phyloP scores from a whole-genome alignment of 768 basidiomycete species.

The Russula compacta region DNA sequence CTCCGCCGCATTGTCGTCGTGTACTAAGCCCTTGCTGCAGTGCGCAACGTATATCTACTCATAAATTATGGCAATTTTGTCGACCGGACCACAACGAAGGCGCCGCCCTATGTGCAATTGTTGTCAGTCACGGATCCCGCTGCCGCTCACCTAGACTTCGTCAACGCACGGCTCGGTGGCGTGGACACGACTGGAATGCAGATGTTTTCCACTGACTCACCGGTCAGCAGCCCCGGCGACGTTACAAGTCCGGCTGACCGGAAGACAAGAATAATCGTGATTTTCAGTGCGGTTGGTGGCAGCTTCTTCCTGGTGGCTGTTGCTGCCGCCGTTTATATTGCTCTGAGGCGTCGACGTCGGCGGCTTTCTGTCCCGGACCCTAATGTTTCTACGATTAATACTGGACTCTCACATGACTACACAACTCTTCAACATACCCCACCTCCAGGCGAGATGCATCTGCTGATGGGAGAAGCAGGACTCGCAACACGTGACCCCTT shows the following conservation, averaged over 20 bases:
- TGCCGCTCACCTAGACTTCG: slow-evolving; percentile 31
- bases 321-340: not conserved
- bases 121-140: slow-evolving; percentile 45
- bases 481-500: not conserved
- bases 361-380: not conserved
- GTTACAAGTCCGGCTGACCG: not conserved
- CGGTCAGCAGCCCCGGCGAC: not conserved
- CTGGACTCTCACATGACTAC: not conserved
- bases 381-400: not conserved
- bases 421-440: slow-evolving; percentile 2
- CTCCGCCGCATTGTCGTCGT: not conserved
- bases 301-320: not conserved
- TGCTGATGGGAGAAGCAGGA: not conserved
- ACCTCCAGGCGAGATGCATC: slow-evolving; percentile 3
- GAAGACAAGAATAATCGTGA: not conserved
- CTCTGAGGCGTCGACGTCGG: not conserved
- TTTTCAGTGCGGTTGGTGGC: not conserved
- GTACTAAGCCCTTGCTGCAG: slow-evolving; percentile 27
- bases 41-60: slow-evolving; percentile 55
- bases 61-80: slow-evolving; percentile 61
- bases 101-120: slow-evolving; percentile 54
- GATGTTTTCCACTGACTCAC: not conserved
- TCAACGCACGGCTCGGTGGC: slow-evolving; percentile 25
- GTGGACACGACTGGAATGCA: slow-evolving; percentile 9
- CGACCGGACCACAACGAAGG: slow-evolving; percentile 29